Percentiles rank a stretch among this genome's conserved stretches.
phyloP scores from a whole-genome alignment of 2,329 filamentous ascomycete genomes.

The Coniochaeta sp. region DNA sequence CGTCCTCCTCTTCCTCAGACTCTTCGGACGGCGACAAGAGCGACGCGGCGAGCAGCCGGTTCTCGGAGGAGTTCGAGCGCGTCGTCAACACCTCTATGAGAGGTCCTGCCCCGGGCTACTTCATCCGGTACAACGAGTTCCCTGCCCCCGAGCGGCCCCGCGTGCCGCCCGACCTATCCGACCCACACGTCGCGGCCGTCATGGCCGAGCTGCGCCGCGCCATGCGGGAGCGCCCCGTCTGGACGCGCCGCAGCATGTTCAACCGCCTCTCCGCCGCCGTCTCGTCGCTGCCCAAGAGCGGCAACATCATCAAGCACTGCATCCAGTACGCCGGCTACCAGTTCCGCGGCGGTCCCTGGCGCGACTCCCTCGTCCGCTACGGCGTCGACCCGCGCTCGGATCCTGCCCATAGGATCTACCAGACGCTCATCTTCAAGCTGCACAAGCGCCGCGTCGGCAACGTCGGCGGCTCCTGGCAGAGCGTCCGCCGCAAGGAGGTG shows the following conservation, averaged over 20 bases:
- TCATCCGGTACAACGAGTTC: conserved; percentile 53
- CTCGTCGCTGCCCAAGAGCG: conserved; percentile 30
- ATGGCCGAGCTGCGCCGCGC: conserved; percentile 57
- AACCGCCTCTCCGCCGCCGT: conserved; percentile 53
- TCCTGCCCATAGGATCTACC: conserved; percentile 72
- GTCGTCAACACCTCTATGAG: conserved; percentile 51
- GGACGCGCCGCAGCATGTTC: conserved; percentile 75
- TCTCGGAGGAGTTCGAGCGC: conserved; percentile 40
- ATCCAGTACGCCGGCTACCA: conserved; percentile 84
- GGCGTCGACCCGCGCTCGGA: conserved; percentile 79
- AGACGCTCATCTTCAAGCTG: conserved; percentile 82
- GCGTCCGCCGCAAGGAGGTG: conserved; percentile 30
- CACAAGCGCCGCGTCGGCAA: conserved; percentile 40
- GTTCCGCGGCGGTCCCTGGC: conserved; percentile 88
- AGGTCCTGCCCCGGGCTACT: conserved; percentile 50
- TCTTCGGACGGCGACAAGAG: not conserved
- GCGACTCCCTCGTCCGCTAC: conserved; percentile 78
- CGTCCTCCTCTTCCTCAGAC: no score
- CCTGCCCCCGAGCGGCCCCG: conserved; percentile 57
- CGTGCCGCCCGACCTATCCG: conserved; percentile 49
- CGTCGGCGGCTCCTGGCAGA: conserved; percentile 42
- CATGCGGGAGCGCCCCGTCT: conserved; percentile 70
- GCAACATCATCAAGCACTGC: conserved; percentile 61
- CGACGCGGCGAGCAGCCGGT: conserved; percentile 6
- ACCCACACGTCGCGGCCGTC: conserved; percentile 55